Conservation (phyloP, 176 grass and related monocot species). For the Tuctoria greenei region DNA sequence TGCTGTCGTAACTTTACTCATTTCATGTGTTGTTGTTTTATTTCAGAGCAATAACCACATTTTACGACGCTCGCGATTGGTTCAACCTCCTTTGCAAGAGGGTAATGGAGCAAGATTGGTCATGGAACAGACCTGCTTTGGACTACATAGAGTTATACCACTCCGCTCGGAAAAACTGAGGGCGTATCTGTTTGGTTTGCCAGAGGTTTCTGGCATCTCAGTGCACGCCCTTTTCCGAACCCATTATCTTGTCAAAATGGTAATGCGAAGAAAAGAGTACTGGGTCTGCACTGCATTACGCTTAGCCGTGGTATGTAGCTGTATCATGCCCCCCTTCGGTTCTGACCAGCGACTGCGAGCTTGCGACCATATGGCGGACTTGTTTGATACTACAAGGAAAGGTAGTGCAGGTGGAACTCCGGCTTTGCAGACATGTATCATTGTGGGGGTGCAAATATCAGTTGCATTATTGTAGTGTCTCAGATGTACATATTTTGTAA, state of each 20-base stretch:
- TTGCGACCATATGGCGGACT: too few relatives aligned
- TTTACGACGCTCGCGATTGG: constrained; percentile 62
- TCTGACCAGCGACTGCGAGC: not conserved
- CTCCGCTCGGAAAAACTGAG: constrained; percentile 61
- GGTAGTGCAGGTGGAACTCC: not conserved
- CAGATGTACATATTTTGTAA: constrained; percentile 46
- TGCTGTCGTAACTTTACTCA: not conserved
- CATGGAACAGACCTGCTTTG: constrained; percentile 88
- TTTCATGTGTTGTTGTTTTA: constrained; percentile 1
- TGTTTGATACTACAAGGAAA: not conserved
- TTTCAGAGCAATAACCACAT: constrained; percentile 79
- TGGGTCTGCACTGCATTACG: not conserved
- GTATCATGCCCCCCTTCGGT: not conserved
- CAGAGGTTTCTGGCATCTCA: constrained; percentile 16
- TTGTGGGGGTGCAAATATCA: not conserved
- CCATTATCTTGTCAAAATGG: constrained; percentile 7
- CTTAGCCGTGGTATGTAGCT: not conserved
- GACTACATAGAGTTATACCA: constrained; percentile 92
- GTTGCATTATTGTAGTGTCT: not conserved
- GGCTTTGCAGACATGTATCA: constrained; percentile 13
- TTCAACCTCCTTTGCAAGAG: constrained; percentile 73
- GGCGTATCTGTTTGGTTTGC: not conserved
- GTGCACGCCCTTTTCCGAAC: not conserved
- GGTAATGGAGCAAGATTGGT: constrained; percentile 98
- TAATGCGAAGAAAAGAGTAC: not conserved